Evolutionary conservation across 371 early-diverging fungal species (phyloP).

Genomic region (Rhizopus sp.): DNA sequence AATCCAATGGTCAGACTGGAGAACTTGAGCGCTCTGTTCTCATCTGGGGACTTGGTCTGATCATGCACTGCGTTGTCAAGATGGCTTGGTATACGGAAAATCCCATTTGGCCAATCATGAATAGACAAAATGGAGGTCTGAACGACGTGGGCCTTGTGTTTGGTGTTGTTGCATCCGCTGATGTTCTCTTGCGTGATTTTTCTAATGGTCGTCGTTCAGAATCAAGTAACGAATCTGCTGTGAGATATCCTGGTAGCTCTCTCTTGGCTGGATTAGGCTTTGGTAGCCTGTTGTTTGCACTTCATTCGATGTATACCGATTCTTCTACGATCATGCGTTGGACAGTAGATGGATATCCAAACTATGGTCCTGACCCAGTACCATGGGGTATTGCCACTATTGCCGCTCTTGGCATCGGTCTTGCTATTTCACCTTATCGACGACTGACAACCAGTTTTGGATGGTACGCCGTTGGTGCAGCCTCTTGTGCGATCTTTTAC

Average conservation of each 20-base stretch:
- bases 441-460: conserved; percentile 55
- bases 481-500: conserved; percentile 59
- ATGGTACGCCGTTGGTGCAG: conserved; percentile 63
- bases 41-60: conserved; percentile 69
- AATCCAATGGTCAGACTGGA: conserved; percentile 52
- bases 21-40: conserved; percentile 64
- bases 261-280: conserved; percentile 61
- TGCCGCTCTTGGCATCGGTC: conserved; percentile 58
- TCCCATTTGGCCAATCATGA: conserved; percentile 83
- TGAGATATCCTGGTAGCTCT: conserved; percentile 40
- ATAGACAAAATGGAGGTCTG: conserved; percentile 68
- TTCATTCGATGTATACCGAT: conserved; percentile 78
- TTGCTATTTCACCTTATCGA: conserved; percentile 59
- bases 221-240: neutral
- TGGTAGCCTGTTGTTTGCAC: conserved; percentile 67
- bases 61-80: conserved; percentile 70
- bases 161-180: conserved; percentile 59
- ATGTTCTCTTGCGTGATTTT: conserved; percentile 52
- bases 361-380: conserved; percentile 75
- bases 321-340: conserved; percentile 76
- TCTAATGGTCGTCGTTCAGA: conserved; percentile 8
- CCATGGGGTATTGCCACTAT: conserved; percentile 75
- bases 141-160: conserved; percentile 66
- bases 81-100: conserved; percentile 80
- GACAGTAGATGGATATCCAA: conserved; percentile 77